Base-by-base conservation (phyloP, 1,139 yeast species). In the Kodamaea sp. region DNA sequence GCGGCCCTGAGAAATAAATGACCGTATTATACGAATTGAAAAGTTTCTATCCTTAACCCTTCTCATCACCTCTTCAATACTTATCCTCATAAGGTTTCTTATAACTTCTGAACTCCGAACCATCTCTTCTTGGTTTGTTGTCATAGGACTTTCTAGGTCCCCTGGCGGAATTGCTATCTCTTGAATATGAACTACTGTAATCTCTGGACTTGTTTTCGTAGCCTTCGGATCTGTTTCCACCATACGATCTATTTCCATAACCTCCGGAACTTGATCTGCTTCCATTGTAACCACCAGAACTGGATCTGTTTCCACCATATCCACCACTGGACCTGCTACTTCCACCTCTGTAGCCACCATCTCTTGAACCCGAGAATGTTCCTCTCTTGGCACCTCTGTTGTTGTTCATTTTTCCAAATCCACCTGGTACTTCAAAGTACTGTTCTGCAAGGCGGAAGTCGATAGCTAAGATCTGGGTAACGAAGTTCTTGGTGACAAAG, bases 381-480 rank as follows among this genome's bases (percentile, higher is more conserved):
- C 30, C 40, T 28, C 48, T 41, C 38, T 49, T 50, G 7, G 47
- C 35, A 21, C 41, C 31, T 24, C 53, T 44, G 28, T 42, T 43
- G 31, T 49, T 49, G 22, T 35, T 30, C 30, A 34, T 38, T 10
- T 29, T 26, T 15, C 42, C 38, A 32, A 50, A 50, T 5, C 48
- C 54, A 5, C 47, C 50, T 10, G 61, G 60, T 26, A 52, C 48
- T 16, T 48, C 53, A 27, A 56, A 55, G 33, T 44, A 48, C 10
- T 42, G 42, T 22, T 39, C 51, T 23, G 58, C 57, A 30, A 29
- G 24, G 8, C 41, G 30, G 12, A 15, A 22, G 22, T 42, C 46
- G n/a, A 42, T 28, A 13, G 28, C 36, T 33, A 42, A 43, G 22
- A 41, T 37, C 16, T 41, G 38, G 10, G 28, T 33, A 23, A 39